phyloP scores from a whole-genome alignment of 495 filamentous ascomycete genomes.

The Neurospora cerealis region DNA sequence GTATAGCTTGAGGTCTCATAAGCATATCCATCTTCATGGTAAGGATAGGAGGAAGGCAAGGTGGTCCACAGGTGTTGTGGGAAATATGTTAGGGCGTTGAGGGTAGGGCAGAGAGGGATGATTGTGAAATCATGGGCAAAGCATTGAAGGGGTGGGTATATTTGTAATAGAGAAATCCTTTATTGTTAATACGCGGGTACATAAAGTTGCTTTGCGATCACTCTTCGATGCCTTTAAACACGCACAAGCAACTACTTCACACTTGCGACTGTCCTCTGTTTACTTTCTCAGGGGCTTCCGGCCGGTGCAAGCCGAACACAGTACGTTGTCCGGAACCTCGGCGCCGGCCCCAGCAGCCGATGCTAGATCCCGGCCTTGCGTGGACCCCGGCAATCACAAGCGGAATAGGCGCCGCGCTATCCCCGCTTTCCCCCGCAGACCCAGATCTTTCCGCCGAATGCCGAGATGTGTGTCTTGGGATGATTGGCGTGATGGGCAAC shows the following conservation, averaged over 20 bases:
- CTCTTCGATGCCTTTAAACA: too few species aligned
- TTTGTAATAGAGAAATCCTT: background rate
- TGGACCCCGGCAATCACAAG: background rate
- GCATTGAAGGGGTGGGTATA: background rate
- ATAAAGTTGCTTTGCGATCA: too few species aligned
- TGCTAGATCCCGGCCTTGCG: background rate
- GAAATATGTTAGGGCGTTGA: background rate
- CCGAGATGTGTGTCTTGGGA: background rate
- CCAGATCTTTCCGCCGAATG: background rate
- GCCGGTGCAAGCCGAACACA: background rate
- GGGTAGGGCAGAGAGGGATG: background rate
- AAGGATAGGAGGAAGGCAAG: background rate
- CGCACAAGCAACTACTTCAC: too few species aligned
- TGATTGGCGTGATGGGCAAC: background rate
- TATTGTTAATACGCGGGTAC: background rate
- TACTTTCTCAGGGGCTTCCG: background rate
- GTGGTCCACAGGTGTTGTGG: background rate
- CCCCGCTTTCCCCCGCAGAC: background rate
- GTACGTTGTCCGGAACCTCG: background rate
- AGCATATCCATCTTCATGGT: background rate
- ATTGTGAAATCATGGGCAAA: background rate
- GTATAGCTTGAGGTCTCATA: background rate
- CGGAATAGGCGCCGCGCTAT: background rate
- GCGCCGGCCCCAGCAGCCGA: background rate
- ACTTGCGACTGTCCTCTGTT: background rate